Base-by-base conservation (phyloP, 371 early-diverging fungal species). In the Apophysomyces variabilis region DNA sequence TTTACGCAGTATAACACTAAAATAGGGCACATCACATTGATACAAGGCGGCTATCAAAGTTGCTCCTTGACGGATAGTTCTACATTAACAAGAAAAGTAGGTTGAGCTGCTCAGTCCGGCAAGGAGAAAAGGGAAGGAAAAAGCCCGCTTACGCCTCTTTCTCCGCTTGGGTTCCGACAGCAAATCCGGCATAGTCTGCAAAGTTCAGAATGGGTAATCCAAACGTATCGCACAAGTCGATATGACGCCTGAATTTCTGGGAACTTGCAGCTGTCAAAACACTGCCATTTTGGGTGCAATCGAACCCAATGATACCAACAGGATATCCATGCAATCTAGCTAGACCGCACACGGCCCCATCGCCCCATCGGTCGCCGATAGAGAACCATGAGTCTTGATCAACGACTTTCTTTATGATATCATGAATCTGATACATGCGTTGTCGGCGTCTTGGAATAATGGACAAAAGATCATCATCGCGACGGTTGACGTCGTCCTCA, bases 121-220 rank as follows among this genome's bases (percentile, higher is more conserved):
- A 26, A 26, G 32, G 32, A 26, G 13, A 6, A 35, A 32, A 46
- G 45, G 21, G 37, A 41, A 46, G 41, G 32, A 18, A 35, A 39
- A 7, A 13, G 11, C 26, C 14, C 3, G 68, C 68, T 61, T 75
- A 76, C 79, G 80, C 76, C 74, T 84, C 84, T 67, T 79, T 65
- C 67, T 75, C 72, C 16, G 79, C 78, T 65, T 79, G 62, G 26
- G 76, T 77, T 13, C 79, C 79, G n/a, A 82, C 72, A 3, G 79
- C 68, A 60, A 79, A 82, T 5, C 79, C 82, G 37, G 82, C 79
- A 67, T 82, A 77, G 64, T 79, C 82, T 5, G 79, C 79, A 69
- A 82, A 77, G 47, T 79, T 77, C 7, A 82, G 45, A 21, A 82
- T 68, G 6, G 82, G 79, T 7, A 82, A 58, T 36, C 79, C 82